phyloP scores from a whole-genome alignment of 192 early-diverging fungal species.

The Obelidium mucronatum region DNA sequence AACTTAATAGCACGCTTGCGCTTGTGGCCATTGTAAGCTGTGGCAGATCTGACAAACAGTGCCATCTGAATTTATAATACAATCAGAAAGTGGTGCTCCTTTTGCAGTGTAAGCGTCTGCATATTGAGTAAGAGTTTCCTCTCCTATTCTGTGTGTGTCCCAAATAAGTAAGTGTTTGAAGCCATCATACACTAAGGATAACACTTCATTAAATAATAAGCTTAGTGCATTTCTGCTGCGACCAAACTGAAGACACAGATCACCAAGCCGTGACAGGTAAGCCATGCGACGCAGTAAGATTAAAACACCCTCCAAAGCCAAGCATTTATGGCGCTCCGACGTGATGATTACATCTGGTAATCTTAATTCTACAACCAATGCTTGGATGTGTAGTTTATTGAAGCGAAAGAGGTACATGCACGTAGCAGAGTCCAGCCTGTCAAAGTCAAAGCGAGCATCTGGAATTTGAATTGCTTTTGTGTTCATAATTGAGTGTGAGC shows the following conservation, averaged over 20 bases:
- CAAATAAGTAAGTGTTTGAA: background rate
- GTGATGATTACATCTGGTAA: background rate
- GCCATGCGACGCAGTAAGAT: conserved; percentile 1
- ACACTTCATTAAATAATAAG: background rate
- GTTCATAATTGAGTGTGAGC: background rate
- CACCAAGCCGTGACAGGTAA: background rate
- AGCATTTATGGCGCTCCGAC: background rate
- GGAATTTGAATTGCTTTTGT: background rate
- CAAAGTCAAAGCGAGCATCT: background rate
- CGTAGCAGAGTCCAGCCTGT: background rate
- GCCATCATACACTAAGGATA: background rate
- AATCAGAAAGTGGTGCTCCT: background rate
- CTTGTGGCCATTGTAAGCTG: background rate
- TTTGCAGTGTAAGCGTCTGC: background rate
- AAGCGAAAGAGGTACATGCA: background rate
- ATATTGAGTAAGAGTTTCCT: background rate
- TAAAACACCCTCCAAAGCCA: background rate
- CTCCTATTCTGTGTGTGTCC: background rate
- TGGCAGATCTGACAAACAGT: background rate
- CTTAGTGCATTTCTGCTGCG: background rate
- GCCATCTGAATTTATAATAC: background rate
- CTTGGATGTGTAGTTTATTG: background rate
- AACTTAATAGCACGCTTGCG: background rate
- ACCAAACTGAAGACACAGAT: background rate
- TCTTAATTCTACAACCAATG: background rate